Evolutionary conservation across 306 rosid species (phyloP).

Genomic region (Parietaria judaica): DNA sequence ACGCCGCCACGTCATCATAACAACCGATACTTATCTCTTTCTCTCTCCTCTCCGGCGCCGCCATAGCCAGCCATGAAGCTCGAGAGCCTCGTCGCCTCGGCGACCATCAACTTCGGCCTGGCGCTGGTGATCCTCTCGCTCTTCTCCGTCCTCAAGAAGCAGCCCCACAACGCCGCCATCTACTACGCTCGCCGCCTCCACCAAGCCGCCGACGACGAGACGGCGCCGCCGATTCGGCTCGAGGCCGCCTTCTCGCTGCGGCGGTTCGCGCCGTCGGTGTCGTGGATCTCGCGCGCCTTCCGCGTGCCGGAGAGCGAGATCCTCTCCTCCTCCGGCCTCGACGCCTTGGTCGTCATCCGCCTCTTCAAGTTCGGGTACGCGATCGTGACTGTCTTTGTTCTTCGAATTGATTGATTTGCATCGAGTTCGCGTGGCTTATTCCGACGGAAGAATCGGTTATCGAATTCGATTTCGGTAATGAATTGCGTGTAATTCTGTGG

Average conservation of each 20-base stretch:
- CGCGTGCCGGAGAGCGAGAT: constrained; percentile 57
- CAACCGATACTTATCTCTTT: constrained; percentile 2
- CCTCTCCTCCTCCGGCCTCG: constrained; percentile 54
- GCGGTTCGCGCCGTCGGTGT: constrained; percentile 56
- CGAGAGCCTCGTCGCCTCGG: constrained; percentile 66
- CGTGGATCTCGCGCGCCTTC: constrained; percentile 59
- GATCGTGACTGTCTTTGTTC: not conserved
- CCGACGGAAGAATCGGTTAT: no score
- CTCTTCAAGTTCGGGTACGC: constrained; percentile 74
- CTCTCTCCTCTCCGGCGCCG: not conserved
- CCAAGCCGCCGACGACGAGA: constrained; percentile 25
- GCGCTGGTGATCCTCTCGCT: constrained; percentile 61
- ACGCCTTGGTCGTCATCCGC: constrained; percentile 63
- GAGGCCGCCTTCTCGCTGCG: constrained; percentile 15
- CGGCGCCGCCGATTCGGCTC: constrained; percentile 14
- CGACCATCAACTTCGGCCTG: constrained; percentile 67
- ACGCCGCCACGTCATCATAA: constrained; percentile 32
- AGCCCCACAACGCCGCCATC: constrained; percentile 51
- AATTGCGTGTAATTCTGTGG: no score
- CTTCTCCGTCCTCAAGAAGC: constrained; percentile 74
- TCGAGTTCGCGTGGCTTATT: no score
- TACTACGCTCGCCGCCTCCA: constrained; percentile 71
- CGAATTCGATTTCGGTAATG: no score
- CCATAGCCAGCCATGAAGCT: constrained; percentile 37
- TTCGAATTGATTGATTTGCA: not conserved